A percentile compares a stretch with the other conserved stretches of the same genome.
Conservation (phyloP, 495 filamentous ascomycete genomes). For the Aspergillus cavernicola region DNA sequence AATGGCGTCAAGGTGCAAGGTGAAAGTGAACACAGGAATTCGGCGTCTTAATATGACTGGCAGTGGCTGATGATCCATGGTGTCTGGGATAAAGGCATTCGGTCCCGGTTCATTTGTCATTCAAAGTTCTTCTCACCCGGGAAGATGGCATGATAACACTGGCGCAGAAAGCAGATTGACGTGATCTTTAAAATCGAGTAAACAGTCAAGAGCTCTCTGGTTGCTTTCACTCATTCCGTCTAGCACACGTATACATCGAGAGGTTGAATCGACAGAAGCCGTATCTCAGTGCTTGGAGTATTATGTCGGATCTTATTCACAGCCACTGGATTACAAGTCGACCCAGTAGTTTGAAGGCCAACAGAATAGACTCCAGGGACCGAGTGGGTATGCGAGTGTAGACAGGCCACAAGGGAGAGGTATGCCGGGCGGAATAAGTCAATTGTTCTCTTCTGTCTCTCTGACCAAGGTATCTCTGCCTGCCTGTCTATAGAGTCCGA, state of each 20-base stretch:
- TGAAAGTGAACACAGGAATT: background rate
- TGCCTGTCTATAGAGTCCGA: slow-evolving; percentile 45
- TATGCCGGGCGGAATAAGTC: slow-evolving; percentile 41
- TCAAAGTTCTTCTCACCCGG: background rate
- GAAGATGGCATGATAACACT: too few species aligned
- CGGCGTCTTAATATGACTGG: background rate
- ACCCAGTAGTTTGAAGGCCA: slow-evolving; percentile 24
- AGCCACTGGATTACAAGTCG: slow-evolving; percentile 38
- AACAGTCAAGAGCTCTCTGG: too few species aligned
- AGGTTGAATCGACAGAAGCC: background rate
- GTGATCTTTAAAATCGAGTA: background rate
- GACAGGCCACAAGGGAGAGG: slow-evolving; percentile 23
- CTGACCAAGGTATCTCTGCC: slow-evolving; percentile 30
- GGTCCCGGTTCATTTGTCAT: background rate
- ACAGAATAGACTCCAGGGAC: slow-evolving; percentile 14
- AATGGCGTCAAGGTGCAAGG: background rate
- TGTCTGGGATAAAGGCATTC: background rate
- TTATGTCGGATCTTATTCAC: slow-evolving; percentile 20
- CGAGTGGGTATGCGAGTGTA: slow-evolving; percentile 18
- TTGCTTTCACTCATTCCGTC: too few species aligned
- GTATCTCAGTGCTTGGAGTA: background rate
- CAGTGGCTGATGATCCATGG: slow-evolving; percentile 9
- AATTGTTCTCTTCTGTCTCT: slow-evolving; percentile 37
- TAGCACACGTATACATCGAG: slow-evolving; percentile 18
- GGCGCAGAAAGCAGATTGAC: background rate